These are phyloP conservation scores for Xanthoparmelia taractica DNA, from an alignment of 495 filamentous ascomycete genomes.

Conservation along the genomic window DNA sequence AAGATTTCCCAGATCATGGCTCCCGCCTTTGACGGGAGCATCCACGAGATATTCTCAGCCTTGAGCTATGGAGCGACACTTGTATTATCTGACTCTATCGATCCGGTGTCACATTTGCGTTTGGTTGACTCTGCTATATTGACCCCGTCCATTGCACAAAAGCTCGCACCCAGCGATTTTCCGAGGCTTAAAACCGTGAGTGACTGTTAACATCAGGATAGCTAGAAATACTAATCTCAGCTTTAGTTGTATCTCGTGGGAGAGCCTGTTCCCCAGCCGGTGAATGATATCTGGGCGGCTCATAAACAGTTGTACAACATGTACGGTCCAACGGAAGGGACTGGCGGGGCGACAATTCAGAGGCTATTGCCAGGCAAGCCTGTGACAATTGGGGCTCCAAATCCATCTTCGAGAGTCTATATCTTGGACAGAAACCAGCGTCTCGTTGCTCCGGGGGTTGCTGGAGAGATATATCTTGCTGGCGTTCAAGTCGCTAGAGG, in stretches of 20 bases:
- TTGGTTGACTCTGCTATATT: not conserved
- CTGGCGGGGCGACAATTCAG: slow-evolving; percentile 28
- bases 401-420: not conserved
- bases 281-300: slow-evolving; percentile 26
- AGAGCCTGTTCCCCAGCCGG: not conserved
- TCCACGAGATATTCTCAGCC: slow-evolving; percentile 37
- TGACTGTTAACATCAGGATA: not conserved
- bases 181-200: not conserved
- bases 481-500: slow-evolving; percentile 34
- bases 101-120: not conserved
- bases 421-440: not conserved
- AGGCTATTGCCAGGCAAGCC: not conserved
- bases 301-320: slow-evolving; percentile 29
- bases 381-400: not conserved
- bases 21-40: slow-evolving; percentile 34
- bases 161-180: not conserved
- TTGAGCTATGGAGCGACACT: slow-evolving; percentile 35
- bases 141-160: not conserved
- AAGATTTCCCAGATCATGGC: slow-evolving; percentile 32
- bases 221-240: not conserved
- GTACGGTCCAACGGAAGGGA: slow-evolving; percentile 37
- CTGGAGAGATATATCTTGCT: slow-evolving; percentile 34
- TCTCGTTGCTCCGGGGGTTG: slow-evolving; percentile 17
- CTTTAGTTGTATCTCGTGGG: not conserved
- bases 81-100: slow-evolving; percentile 24